Percentiles rank a stretch among this genome's conserved stretches.
Conservation (phyloP, 345 rosid species). For the Firmiana major region DNA sequence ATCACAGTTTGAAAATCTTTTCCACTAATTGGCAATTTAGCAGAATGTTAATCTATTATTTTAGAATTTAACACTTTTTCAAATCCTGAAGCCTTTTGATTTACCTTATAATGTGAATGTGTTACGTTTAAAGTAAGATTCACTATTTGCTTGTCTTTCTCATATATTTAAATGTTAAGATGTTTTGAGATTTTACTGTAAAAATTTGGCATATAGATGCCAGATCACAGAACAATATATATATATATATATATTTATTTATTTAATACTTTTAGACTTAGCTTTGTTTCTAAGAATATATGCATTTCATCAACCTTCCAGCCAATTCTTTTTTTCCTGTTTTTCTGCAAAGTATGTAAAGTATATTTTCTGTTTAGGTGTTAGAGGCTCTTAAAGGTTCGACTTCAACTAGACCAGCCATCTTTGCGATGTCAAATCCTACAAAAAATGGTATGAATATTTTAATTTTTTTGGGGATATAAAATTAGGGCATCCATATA, state of each 20-base stretch:
- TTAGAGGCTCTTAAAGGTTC: constrained; percentile 93
- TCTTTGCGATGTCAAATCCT: constrained; percentile 99
- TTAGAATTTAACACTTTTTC: neutral
- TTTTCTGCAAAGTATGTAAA: neutral
- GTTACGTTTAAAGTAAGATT: constrained; percentile 1
- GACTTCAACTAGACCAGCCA: constrained; percentile 93
- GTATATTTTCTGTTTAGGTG: constrained; percentile 48
- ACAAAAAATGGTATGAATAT: constrained; percentile 68
- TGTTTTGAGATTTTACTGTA: neutral
- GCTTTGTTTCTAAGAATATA: neutral
- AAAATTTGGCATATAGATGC: neutral
- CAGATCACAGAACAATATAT: neutral
- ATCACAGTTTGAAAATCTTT: neutral
- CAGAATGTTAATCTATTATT: neutral
- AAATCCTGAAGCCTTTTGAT: neutral
- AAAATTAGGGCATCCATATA: neutral
- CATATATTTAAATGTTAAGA: neutral
- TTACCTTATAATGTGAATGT: neutral
- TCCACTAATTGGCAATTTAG: neutral
- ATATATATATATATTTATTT: too few species aligned
- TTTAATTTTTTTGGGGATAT: neutral
- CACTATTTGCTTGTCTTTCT: neutral
- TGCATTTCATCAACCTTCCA: neutral
- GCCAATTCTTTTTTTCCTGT: neutral
- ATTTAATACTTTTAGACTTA: neutral